These are phyloP conservation scores for Mortierella sp. DNA, from an alignment of 371 early-diverging fungal genomes.

Conservation along the genomic window DNA sequence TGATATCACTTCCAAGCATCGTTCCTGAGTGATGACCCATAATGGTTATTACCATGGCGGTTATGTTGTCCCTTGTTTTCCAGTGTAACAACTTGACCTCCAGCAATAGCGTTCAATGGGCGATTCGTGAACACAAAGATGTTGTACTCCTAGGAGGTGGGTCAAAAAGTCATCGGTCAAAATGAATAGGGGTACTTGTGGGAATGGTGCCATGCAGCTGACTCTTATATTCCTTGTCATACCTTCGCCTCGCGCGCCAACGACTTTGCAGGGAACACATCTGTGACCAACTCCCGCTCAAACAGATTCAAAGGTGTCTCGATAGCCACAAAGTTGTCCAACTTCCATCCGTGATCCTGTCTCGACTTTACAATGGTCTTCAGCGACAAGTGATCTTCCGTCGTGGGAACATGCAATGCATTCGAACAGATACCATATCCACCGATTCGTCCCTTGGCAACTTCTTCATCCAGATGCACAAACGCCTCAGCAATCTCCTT, in stretches of 20 bases:
- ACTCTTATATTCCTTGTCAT: not conserved
- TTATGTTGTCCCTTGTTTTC: constrained; percentile 47
- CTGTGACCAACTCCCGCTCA: constrained; percentile 69
- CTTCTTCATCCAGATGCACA: constrained; percentile 71
- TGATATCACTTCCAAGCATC: not conserved
- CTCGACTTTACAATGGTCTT: constrained; percentile 48
- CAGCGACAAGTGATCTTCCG: constrained; percentile 72
- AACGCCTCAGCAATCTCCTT: constrained; percentile 69
- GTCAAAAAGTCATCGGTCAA: not conserved
- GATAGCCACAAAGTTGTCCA: constrained; percentile 68
- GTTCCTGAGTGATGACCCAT: not conserved
- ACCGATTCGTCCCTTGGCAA: constrained; percentile 67
- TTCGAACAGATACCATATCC: constrained; percentile 82
- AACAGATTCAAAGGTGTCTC: constrained; percentile 82
- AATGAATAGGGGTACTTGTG: too few species aligned
- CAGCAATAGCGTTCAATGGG: constrained; percentile 77
- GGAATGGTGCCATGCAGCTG: too few species aligned
- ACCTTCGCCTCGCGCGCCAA: constrained; percentile 69
- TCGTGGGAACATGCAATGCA: constrained; percentile 66
- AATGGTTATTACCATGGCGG: constrained; percentile 48
- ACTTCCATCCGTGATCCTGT: constrained; percentile 52
- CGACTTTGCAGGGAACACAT: constrained; percentile 54
- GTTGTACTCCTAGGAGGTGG: constrained; percentile 54
- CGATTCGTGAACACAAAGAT: constrained; percentile 78
- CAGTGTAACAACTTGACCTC: constrained; percentile 71